Percentiles rank a stretch among this genome's conserved stretches.
Evolutionary conservation across 1,284 basidiomycete species (phyloP).

Genomic region (Peniophora sp.): DNA sequence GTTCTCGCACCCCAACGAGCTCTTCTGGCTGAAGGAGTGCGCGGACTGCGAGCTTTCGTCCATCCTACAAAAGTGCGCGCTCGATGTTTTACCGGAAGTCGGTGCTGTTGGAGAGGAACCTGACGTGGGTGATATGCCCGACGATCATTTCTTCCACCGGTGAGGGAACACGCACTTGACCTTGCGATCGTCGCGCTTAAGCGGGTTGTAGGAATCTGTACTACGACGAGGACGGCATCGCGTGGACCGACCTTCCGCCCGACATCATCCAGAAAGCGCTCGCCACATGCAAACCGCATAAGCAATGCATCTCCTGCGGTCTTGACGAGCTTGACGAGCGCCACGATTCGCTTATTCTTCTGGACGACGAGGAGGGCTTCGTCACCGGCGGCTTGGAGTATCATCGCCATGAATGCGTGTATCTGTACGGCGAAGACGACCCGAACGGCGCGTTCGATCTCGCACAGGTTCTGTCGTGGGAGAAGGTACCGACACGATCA

Average conservation of each 20-base stretch:
- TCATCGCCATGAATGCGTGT: constrained; percentile 54
- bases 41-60: constrained; percentile 39
- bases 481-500: constrained; percentile 16
- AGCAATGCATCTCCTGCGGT: constrained; percentile 42
- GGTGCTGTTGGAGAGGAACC: constrained; percentile 25
- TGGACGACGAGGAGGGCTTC: constrained; percentile 23
- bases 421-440: constrained; percentile 27
- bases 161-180: constrained; percentile 17
- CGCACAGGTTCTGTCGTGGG: constrained; percentile 39
- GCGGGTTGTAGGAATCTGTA: constrained; percentile 21
- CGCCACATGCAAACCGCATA: constrained; percentile 20
- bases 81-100: constrained; percentile 21
- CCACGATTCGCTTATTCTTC: constrained; percentile 12
- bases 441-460: constrained; percentile 33
- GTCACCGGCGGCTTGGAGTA: constrained; percentile 33
- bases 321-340: constrained; percentile 17
- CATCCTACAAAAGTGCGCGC: constrained; percentile 48
- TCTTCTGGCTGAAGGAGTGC: constrained; percentile 41
- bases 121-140: constrained; percentile 29
- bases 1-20: constrained; percentile 46
- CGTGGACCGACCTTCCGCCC: constrained; percentile 35
- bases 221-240: constrained; percentile 35
- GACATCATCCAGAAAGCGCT: constrained; percentile 23
- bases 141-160: constrained; percentile 49
- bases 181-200: too few relatives aligned